These are phyloP conservation scores for Pseudocercospora macadamiae DNA, from an alignment of 2,329 filamentous ascomycete species.

Conservation along the genomic window DNA sequence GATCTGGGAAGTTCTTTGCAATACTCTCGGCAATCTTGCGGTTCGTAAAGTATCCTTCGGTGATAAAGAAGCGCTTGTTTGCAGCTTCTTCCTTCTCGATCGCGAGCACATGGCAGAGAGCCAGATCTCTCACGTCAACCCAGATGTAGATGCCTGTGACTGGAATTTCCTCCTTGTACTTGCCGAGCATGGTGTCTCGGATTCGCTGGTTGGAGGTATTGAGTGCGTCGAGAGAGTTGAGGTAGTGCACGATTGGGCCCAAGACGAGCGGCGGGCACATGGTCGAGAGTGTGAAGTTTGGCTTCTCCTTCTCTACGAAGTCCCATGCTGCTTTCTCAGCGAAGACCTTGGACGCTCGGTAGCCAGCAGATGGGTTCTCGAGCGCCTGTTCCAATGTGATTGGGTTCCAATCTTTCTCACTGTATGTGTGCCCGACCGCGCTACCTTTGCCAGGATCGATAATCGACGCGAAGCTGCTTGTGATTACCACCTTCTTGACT, in stretches of 20 bases:
- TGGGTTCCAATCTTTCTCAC: slow-evolving; percentile 60
- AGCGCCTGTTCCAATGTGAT: slow-evolving; percentile 56
- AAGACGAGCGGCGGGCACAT: slow-evolving; percentile 56
- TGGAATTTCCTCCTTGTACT: slow-evolving; percentile 60
- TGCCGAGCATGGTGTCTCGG: slow-evolving; percentile 61
- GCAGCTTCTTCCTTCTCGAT: slow-evolving; percentile 59
- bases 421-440: slow-evolving; percentile 53
- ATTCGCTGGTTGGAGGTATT: slow-evolving; percentile 76
- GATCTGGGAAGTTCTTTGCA: slow-evolving; percentile 58
- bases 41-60: slow-evolving; percentile 64
- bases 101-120: slow-evolving; percentile 26
- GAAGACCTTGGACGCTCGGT: slow-evolving; percentile 63
- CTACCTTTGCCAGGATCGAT: slow-evolving; percentile 58
- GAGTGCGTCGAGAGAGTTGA: slow-evolving; percentile 64
- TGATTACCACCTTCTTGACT: slow-evolving; percentile 74
- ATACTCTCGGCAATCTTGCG: slow-evolving; percentile 61
- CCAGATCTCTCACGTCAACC: slow-evolving; percentile 33
- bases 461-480: slow-evolving; percentile 69
- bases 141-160: slow-evolving; percentile 47
- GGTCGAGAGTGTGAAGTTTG: slow-evolving; percentile 53
- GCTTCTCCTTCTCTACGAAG: slow-evolving; percentile 55
- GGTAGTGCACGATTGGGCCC: slow-evolving; percentile 59
- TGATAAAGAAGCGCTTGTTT: slow-evolving; percentile 66
- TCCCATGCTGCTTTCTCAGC: slow-evolving; percentile 61
- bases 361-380: slow-evolving; percentile 46